Conservation (phyloP, 345 rosid species). For the Pseudoturritis turrita region DNA sequence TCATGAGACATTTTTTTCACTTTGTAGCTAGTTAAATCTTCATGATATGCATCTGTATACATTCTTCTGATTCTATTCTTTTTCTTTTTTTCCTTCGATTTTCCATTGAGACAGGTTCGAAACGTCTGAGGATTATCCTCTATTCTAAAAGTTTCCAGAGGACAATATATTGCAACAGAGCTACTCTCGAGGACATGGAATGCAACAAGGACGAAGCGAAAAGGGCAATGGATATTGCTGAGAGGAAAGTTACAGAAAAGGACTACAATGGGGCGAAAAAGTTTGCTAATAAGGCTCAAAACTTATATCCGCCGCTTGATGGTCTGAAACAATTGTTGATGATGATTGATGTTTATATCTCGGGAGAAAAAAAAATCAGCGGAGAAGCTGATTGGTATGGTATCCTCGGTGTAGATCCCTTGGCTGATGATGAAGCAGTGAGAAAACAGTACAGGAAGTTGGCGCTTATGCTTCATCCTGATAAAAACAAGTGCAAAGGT, state of each 20-base stretch:
- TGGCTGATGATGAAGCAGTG: conserved; percentile 57
- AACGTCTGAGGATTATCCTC: conserved; percentile 5
- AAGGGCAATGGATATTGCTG: conserved; percentile 87
- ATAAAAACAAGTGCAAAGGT: conserved; percentile 79
- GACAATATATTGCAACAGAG: neutral
- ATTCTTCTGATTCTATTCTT: neutral
- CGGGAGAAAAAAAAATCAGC: conserved; percentile 53
- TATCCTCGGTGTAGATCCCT: conserved; percentile 57
- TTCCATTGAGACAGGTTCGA: conserved; percentile 9
- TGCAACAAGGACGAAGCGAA: conserved; percentile 90
- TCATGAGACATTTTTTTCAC: neutral
- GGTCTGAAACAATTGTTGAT: conserved; percentile 60
- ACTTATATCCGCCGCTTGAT: conserved; percentile 64
- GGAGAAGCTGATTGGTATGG: conserved; percentile 87
- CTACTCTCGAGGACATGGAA: conserved; percentile 48
- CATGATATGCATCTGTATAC: neutral
- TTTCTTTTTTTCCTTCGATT: neutral
- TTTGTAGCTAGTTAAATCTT: neutral
- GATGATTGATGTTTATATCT: conserved; percentile 55
- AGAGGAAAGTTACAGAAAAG: conserved; percentile 60
- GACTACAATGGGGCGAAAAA: conserved; percentile 70
- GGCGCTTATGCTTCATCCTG: conserved; percentile 77
- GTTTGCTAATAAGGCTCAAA: conserved; percentile 75
- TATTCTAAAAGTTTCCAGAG: neutral
- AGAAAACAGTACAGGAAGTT: conserved; percentile 68